phyloP scores from a whole-genome alignment of 2,329 filamentous ascomycete species.

The Apiospora malaysiana region DNA sequence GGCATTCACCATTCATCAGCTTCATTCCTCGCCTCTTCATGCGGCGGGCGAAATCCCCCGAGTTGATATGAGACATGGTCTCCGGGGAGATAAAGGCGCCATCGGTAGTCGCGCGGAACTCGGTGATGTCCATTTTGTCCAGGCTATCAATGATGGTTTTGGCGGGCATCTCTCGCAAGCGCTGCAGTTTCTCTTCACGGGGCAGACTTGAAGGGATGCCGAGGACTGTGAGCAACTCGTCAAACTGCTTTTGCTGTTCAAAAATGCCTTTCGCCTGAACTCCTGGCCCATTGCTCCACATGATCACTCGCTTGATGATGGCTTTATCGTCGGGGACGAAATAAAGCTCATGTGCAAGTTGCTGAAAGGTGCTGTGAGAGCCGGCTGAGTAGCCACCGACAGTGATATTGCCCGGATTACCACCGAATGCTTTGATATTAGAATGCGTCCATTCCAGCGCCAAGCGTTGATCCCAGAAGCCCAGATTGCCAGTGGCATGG shows the following conservation, averaged over 20 bases:
- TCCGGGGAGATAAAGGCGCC: conserved; percentile 20
- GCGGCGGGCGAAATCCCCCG: conserved; percentile 23
- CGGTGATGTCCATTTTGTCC: conserved; percentile 24
- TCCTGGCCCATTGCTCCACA: conserved; percentile 39
- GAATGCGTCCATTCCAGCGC: conserved; percentile 62
- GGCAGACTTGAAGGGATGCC: conserved; percentile 20
- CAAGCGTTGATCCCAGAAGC: conserved; percentile 63
- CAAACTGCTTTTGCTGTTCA: conserved; percentile 28
- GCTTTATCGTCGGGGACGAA: conserved; percentile 50
- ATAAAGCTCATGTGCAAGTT: conserved; percentile 59
- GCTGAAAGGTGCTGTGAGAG: conserved; percentile 61
- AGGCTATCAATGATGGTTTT: conserved; percentile 22
- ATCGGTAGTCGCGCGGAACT: conserved; percentile 26
- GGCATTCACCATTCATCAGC: conserved; percentile 27
- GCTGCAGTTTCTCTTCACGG: conserved; percentile 16
- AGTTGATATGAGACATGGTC: conserved; percentile 23
- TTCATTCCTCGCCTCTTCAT: conserved; percentile 27
- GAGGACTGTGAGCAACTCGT: conserved; percentile 24
- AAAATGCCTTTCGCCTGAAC: conserved; percentile 25
- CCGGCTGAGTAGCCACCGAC: conserved; percentile 62
- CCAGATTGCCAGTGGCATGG: conserved; percentile 47
- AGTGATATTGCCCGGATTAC: conserved; percentile 50
- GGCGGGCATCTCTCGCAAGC: conserved; percentile 14
- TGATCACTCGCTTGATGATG: conserved; percentile 56
- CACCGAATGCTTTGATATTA: conserved; percentile 47